These are phyloP conservation scores for Obba rivulosa DNA, from an alignment of 768 basidiomycete genomes.

Conservation along the genomic window DNA sequence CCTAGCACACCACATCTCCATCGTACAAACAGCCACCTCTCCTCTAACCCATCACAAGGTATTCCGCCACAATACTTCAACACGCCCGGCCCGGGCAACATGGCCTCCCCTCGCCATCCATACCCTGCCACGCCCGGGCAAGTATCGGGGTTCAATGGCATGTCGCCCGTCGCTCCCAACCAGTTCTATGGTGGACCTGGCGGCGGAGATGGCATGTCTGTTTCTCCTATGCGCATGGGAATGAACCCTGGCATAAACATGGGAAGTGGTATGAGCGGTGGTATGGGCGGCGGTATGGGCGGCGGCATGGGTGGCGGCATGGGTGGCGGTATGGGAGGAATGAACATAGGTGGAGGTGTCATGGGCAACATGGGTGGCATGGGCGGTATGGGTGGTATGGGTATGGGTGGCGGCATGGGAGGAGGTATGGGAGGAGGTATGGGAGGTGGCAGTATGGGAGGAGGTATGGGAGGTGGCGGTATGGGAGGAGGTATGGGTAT, in stretches of 20 bases:
- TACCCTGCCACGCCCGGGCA: conserved; percentile 14
- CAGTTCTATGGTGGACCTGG: conserved; percentile 35
- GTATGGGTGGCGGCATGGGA: conserved; percentile 11
- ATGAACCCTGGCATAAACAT: conserved; percentile 16
- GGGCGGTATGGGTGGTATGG: conserved; percentile 15
- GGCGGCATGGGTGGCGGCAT: conserved; percentile 4
- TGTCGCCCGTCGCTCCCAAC: conserved; percentile 30
- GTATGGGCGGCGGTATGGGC: not conserved
- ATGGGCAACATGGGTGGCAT: conserved; percentile 30
- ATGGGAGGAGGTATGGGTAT: conserved; percentile 28
- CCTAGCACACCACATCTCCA: conserved; percentile 3
- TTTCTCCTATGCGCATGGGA: conserved; percentile 13
- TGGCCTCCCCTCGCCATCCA: conserved; percentile 17
- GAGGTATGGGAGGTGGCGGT: not conserved
- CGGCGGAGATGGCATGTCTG: conserved; percentile 15
- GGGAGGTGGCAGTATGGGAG: conserved; percentile 10
- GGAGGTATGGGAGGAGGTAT: conserved; percentile 2
- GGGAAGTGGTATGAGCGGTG: conserved; percentile 13
- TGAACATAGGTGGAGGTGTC: not conserved
- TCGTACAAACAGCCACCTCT: not conserved
- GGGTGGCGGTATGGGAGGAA: conserved; percentile 10
- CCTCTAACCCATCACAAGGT: not conserved
- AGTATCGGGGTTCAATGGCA: conserved; percentile 17
- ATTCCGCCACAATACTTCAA: conserved; percentile 8
- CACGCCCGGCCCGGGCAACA: conserved; percentile 7